Evolutionary conservation across 495 filamentous ascomycete species (phyloP).

Genomic region (Margaritispora aquatica): DNA sequence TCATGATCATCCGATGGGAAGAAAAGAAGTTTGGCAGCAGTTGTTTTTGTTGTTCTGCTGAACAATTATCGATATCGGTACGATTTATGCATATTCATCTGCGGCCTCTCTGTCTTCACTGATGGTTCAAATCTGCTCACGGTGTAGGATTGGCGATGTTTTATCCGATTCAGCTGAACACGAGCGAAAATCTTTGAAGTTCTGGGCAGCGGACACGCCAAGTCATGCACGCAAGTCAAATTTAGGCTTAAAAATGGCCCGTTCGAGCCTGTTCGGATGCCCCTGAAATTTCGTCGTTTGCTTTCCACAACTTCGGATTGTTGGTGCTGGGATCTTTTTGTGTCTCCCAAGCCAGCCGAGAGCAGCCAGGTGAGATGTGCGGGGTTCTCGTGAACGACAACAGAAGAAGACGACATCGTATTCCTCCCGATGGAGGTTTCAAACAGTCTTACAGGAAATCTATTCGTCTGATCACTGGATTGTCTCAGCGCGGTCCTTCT

Average conservation of each 20-base stretch:
- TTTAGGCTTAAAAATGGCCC: not conserved
- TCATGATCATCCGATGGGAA: not conserved
- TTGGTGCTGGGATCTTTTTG: too few species aligned
- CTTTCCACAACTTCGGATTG: not conserved
- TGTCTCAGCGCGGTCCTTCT: too few species aligned
- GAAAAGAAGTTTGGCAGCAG: not conserved
- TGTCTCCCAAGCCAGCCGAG: too few species aligned
- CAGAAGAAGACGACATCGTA: too few species aligned
- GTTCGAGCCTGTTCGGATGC: not conserved
- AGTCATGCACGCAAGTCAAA: not conserved
- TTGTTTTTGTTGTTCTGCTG: too few species aligned
- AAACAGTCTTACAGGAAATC: too few species aligned
- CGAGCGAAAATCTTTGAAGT: not conserved
- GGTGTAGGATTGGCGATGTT: not conserved
- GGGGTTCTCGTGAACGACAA: too few species aligned
- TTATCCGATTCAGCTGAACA: not conserved
- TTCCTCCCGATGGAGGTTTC: too few species aligned
- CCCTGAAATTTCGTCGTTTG: not conserved
- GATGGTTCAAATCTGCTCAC: not conserved
- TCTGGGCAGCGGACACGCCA: not conserved
- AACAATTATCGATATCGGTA: not conserved
- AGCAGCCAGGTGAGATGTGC: too few species aligned
- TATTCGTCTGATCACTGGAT: too few species aligned
- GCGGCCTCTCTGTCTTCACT: not conserved
- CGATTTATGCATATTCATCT: not conserved